Evolutionary conservation across 2,329 filamentous ascomycete genomes (phyloP), one percentile per base, ranked within the genome.

Genomic region (Venturia aucupariae): DNA sequence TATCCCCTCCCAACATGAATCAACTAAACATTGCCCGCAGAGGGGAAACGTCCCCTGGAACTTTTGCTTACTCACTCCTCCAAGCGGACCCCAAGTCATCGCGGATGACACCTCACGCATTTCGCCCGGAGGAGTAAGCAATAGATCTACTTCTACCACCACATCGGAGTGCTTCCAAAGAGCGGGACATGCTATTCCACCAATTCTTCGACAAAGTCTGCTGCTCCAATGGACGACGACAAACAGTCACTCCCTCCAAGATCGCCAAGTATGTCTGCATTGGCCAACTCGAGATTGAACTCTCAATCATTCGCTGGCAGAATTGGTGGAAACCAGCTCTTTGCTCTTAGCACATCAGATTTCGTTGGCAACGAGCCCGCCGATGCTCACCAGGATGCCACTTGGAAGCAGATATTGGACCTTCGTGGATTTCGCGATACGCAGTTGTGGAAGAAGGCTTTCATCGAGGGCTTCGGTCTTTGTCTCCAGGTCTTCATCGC

Each of bases 251-350:
- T 15, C 13, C 6, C 48, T 11, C 32, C 48, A 30, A 54, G 48
- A 32, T 15, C 24, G 27, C 24, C 11, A 54, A 54, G 10, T 5
- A 54, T 54, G 48, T 19, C 48, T 30, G 17, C 3, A 19, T 57
- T 27, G 5, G 4, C 38, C 44, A 39, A 42, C 35, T 27, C 32
- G 19, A 61, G 35, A 30, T n/a, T 65, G 11, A 65, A 65, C 64
- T 62, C 41, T 3, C 44, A 64, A 17, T 61, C 65, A 17, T 69
- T 68, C 62, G 68, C 65, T 24, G 68, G 67, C 22, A 65, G 68
- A 17, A 62, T 69, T 15, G 68, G 67, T 32, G 68, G 68, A 15
- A 69, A 69, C 32, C 68, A 69, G 22, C 65, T 66, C 22, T 67
- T 66, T 51, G 67, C 68, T 15, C 57, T 69, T n/a, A 61, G 65